These are phyloP conservation scores for Aureobasidium sp. DNA, from an alignment of 2,329 filamentous ascomycete species.

Conservation along the genomic window DNA sequence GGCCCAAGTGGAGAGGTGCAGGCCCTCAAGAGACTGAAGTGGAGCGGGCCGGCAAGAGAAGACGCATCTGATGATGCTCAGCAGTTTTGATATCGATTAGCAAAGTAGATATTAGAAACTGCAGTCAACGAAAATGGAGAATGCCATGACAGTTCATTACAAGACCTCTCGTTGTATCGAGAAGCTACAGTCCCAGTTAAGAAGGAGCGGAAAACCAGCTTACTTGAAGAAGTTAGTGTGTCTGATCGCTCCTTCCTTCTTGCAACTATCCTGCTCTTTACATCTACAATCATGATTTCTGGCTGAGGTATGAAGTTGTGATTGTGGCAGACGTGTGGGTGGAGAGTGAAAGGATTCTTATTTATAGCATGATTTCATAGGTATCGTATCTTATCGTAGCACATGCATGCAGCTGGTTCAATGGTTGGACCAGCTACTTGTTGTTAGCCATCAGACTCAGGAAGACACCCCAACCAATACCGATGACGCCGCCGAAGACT, in stretches of 20 bases:
- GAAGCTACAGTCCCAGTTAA: neutral
- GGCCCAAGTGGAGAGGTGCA: neutral
- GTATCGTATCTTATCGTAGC: neutral
- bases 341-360: neutral
- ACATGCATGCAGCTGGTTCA: neutral
- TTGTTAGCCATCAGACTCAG: constrained; percentile 46
- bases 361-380: neutral
- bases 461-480: constrained; percentile 67
- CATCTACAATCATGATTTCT: too few relatives aligned
- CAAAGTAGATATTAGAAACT: neutral
- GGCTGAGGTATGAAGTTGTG: too few relatives aligned
- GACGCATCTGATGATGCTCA: neutral
- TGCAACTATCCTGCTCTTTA: too few relatives aligned
- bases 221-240: neutral
- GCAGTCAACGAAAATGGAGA: neutral
- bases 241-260: neutral
- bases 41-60: constrained; percentile 4
- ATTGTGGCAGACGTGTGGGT: neutral
- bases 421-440: neutral
- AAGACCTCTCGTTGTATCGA: neutral
- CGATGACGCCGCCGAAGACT: constrained; percentile 61
- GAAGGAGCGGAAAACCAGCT: neutral
- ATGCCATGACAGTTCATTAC: neutral
- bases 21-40: neutral
- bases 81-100: neutral